These are phyloP conservation scores for Arachnomyces sp. DNA, from an alignment of 2,329 filamentous ascomycete genomes.

Conservation along the genomic window DNA sequence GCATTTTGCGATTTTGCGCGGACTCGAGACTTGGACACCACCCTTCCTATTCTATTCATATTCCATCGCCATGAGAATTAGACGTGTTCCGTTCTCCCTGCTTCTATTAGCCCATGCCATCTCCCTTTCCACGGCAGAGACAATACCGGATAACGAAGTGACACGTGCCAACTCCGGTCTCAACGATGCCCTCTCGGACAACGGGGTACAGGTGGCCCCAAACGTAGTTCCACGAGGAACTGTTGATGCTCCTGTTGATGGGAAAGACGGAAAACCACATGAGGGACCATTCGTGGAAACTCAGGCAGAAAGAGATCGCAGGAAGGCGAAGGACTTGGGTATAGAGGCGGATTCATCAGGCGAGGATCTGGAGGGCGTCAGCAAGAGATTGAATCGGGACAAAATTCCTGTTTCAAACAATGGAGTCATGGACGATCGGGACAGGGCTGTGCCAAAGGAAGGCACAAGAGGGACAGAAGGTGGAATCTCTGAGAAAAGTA, in stretches of 20 bases:
- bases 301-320: slow-evolving; percentile 40
- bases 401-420: slow-evolving; percentile 52
- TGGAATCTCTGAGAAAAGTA: slow-evolving; percentile 80
- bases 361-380: slow-evolving; percentile 18
- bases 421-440: slow-evolving; percentile 88
- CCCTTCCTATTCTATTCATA: neutral
- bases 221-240: slow-evolving; percentile 1
- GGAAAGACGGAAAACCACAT: slow-evolving; percentile 88
- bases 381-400: slow-evolving; percentile 28
- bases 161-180: neutral
- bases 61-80: slow-evolving; percentile 9
- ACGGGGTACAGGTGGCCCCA: neutral
- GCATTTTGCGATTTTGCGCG: too few species aligned
- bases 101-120: slow-evolving; percentile 3
- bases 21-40: too few species aligned
- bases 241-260: slow-evolving; percentile 77
- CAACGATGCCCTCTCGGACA: neutral
- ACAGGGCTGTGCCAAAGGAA: slow-evolving; percentile 66
- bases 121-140: slow-evolving; percentile 1
- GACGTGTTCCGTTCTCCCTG: slow-evolving; percentile 7
- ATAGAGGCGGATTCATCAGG: slow-evolving; percentile 17
- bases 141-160: neutral
- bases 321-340: slow-evolving; percentile 26
- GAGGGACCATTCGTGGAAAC: slow-evolving; percentile 63
- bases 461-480: slow-evolving; percentile 85